Percentiles rank a stretch among this genome's conserved stretches.
These are phyloP conservation scores for Karstenula rhodostoma DNA, from an alignment of 2,329 filamentous ascomycete species.

Conservation along the genomic window DNA sequence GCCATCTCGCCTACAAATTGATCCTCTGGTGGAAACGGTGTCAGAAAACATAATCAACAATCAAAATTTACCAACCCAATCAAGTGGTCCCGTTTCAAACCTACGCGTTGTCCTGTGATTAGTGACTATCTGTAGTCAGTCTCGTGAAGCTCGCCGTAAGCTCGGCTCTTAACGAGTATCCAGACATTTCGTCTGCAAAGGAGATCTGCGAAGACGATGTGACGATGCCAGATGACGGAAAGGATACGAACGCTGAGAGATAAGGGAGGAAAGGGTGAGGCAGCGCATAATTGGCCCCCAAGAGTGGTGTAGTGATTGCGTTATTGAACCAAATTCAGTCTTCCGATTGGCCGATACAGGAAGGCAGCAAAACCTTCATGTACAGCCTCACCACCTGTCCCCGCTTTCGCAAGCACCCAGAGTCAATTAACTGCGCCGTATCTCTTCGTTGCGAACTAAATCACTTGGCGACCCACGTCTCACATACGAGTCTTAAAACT, in stretches of 20 bases:
- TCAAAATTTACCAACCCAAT: neutral
- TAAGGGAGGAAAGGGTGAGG: neutral
- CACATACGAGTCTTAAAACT: too few species aligned
- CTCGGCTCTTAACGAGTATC: too few species aligned
- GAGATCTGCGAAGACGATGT: too few species aligned
- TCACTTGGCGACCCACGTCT: too few species aligned
- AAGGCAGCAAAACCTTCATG: conserved; percentile 1
- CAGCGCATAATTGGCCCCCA: neutral
- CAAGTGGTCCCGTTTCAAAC: too few species aligned
- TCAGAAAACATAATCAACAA: neutral
- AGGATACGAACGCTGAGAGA: neutral
- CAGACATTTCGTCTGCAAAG: too few species aligned
- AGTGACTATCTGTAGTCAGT: too few species aligned
- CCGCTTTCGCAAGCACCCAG: neutral
- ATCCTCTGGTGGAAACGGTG: neutral
- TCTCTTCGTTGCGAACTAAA: too few species aligned
- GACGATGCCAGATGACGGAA: too few species aligned
- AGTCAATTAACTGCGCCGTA: neutral
- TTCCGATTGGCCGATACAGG: neutral
- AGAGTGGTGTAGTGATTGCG: conserved; percentile 1
- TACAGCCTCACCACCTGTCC: neutral
- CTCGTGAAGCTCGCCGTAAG: too few species aligned
- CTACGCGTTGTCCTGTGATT: too few species aligned
- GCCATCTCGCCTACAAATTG: neutral
- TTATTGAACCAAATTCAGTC: neutral